These are phyloP conservation scores for Trapa bicornis DNA, from an alignment of 345 rosid species.

Conservation along the genomic window DNA sequence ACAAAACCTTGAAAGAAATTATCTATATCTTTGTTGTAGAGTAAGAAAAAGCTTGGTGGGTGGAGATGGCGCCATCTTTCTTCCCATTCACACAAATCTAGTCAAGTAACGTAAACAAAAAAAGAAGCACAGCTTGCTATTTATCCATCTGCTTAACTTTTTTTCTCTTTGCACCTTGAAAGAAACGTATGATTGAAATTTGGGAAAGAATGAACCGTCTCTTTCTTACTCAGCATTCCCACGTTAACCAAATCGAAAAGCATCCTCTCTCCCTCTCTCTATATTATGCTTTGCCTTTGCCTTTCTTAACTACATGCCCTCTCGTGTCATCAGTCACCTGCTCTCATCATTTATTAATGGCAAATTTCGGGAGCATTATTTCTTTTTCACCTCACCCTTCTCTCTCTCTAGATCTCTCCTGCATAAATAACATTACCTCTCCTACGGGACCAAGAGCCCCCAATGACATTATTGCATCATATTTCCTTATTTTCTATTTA, in stretches of 20 bases:
- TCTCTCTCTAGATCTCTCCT: background rate
- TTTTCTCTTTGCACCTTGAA: background rate
- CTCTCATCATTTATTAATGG: constrained; percentile 6
- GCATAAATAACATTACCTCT: background rate
- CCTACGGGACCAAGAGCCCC: background rate
- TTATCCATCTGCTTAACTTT: constrained; percentile 1
- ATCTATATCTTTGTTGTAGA: no score
- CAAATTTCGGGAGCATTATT: constrained; percentile 6
- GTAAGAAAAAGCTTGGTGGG: no score
- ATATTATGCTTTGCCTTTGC: constrained; percentile 13
- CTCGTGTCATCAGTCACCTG: constrained; percentile 22
- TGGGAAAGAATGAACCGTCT: constrained; percentile 26
- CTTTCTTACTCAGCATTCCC: constrained; percentile 38
- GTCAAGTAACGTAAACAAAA: background rate
- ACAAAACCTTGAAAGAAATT: no score
- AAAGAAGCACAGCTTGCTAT: background rate
- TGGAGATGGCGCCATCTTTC: background rate
- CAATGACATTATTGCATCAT: no score
- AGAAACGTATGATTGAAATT: background rate
- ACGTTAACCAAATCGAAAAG: constrained; percentile 78
- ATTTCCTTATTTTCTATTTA: background rate
- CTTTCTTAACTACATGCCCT: constrained; percentile 17
- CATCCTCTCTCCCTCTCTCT: constrained; percentile 14
- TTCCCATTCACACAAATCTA: background rate
- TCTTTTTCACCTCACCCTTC: background rate